Evolutionary conservation across 371 early-diverging fungal species (phyloP), one percentile per base, ranked within the genome.

Genomic region (Lichtheimia ornata): DNA sequence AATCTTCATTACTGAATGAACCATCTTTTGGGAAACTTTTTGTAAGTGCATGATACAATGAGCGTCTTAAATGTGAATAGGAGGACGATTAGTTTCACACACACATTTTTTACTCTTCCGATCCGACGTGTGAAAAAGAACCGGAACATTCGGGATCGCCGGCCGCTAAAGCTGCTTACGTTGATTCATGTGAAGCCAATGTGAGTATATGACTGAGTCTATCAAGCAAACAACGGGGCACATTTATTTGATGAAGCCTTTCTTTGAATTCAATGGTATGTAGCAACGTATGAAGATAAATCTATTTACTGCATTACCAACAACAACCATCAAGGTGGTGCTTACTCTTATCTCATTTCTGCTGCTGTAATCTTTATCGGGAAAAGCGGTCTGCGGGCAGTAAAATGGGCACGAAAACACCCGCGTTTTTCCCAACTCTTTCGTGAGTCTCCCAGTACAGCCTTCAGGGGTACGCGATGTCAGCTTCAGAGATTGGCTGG

Each of bases 351-450:
- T n/a, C 47, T 22, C 47, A n/a, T 18, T 22, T 22, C 47, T 47
- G n/a, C 12, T 22, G n/a, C 17, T 17, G 18, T 47, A 2, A 47
- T 47, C 18, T 22, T 47, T 22, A 22, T 47, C 47, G 47, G 47
- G 47, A 47, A 47, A 47, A 47, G 47, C 22, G 47, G 22, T 47
- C 47, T 17, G 14, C 57, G 57, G 57, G 57, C 57, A 56, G 43
- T 56, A 20, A 56, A 56, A 35, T 56, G 42, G 22, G 55, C 45
- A 56, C 57, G 57, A 56, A 56, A 41, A 43, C 57, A 56, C 57
- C 57, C 57, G 57, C 28, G 44, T 12, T 56, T 56, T 56, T 45
- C 57, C 57, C 57, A 56, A 45, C 57, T 44, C 57, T 56, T 52
- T 24, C 20, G 52, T 52, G 15, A 52, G 52, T 52, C 27, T 56